Conservation (phyloP, 768 basidiomycete genomes). For the Termitomyces sp. region DNA sequence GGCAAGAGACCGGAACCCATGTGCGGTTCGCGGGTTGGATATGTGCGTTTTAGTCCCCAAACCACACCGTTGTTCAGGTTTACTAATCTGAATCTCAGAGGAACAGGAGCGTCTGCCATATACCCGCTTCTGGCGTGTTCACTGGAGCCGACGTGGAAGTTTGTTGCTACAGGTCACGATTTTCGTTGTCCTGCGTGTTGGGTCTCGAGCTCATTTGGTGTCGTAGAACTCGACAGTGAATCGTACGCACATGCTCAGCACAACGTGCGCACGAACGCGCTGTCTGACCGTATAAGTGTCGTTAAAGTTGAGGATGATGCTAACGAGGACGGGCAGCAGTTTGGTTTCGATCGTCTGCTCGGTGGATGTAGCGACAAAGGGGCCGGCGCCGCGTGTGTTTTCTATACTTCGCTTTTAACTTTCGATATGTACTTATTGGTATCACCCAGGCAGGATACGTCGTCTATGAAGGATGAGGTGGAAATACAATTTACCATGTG, state of each 20-base stretch:
- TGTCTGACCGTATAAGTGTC: constrained; percentile 48
- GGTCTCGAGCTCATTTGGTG: not conserved
- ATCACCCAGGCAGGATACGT: not conserved
- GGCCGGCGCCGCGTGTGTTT: not conserved
- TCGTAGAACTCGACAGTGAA: constrained; percentile 61
- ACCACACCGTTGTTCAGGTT: not conserved
- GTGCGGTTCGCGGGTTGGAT: constrained; percentile 52
- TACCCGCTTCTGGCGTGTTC: constrained; percentile 76
- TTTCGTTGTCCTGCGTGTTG: not conserved
- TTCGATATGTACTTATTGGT: not conserved
- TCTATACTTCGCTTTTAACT: too few species aligned
- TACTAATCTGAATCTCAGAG: constrained; percentile 30
- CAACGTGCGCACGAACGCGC: constrained; percentile 56
- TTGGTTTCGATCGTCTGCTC: constrained; percentile 14
- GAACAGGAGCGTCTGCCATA: constrained; percentile 88
- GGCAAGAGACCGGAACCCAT: not conserved
- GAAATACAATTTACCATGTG: constrained; percentile 86
- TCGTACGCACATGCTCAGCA: constrained; percentile 52
- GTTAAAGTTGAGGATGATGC: constrained; percentile 26
- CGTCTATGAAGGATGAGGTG: not conserved
- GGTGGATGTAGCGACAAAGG: not conserved
- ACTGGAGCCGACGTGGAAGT: constrained; percentile 46
- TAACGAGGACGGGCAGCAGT: constrained; percentile 4
- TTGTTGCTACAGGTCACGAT: constrained; percentile 63
- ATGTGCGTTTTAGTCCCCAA: constrained; percentile 44